Base-by-base conservation (phyloP, 1,284 basidiomycete species). In the Pisolithus thermaeus region DNA sequence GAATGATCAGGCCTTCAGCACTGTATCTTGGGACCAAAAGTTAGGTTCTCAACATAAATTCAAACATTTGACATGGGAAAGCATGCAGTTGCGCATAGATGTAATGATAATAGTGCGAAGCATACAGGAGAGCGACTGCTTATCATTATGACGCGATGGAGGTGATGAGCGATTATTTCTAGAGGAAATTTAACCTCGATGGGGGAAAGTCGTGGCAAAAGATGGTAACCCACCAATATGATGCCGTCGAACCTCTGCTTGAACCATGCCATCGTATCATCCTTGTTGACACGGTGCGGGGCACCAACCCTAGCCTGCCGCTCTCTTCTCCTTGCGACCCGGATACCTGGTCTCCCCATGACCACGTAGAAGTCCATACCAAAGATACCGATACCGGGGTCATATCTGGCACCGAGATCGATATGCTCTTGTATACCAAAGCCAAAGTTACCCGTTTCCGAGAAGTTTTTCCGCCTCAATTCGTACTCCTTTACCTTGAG, bases 401-500 rank as follows among this genome's bases (percentile, higher is more conserved):
- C 94, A 77, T 97, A 97, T 69, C 95, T 89, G 70, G 97, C 95
- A 70, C 96, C 96, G 59, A 99, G 78, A 77, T 99, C 96, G 73
- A 99, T 99, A 79, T 99, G 96, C 78, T 97, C 94, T 74, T 94
- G 90, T 69, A 96, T 92, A 73, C 94, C 94, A 75, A 97, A 97
- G 63, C 94, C 94, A 72, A 98, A 98, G 88, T 97, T 97, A 58
- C 94, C 94, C 56, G 92, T 97, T 73, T 92, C 90, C 64, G 92
- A 95, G 79, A 98, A 98, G 87, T 98, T 98, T 73, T 84, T 83
- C 67, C 83, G 80, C 60, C 80, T 77, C 72, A 99, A 79, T 79
- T 99, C 96, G 83, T 99, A 99, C 79, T 99, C 96, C 86, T 99
- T 99, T 69, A 99, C 96, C 79, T 98, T 99, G 70, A 99, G 82